A percentile compares a stretch with the other conserved stretches of the same genome.
These are phyloP conservation scores for Euphorbia celastroides DNA, from an alignment of 441 rosid species.

Conservation along the genomic window DNA sequence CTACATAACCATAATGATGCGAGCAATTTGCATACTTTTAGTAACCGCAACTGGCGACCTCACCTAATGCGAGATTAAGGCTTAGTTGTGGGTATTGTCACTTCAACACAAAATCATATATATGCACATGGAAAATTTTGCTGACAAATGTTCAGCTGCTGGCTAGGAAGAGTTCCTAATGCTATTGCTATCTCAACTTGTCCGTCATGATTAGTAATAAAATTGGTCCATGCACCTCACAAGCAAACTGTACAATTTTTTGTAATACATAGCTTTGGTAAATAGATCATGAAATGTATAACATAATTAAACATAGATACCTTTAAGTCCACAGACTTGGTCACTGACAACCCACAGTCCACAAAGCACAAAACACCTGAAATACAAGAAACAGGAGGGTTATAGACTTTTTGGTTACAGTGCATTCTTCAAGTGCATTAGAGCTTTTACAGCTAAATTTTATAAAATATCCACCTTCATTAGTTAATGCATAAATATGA, in stretches of 20 bases:
- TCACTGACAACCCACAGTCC: conserved; percentile 39
- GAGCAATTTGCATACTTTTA: conserved; percentile 1
- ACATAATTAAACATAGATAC: conserved; percentile 25
- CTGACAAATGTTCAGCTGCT: background rate
- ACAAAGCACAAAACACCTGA: conserved; percentile 66
- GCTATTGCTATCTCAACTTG: background rate
- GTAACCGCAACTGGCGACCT: too few relatives aligned
- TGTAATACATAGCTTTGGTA: background rate
- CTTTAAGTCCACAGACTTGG: conserved; percentile 60
- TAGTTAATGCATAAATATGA: conserved; percentile 56
- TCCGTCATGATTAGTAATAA: conserved; percentile 5
- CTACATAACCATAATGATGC: conserved; percentile 12
- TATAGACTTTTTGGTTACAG: conserved; percentile 9
- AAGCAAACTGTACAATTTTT: background rate
- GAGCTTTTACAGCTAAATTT: conserved; percentile 20
- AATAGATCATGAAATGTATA: conserved; percentile 8
- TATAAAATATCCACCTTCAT: conserved; percentile 41
- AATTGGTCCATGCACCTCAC: conserved; percentile 11
- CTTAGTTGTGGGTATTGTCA: too few relatives aligned
- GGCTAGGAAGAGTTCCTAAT: background rate
- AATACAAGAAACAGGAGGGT: conserved; percentile 15
- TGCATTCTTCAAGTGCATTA: conserved; percentile 17
- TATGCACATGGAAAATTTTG: background rate
- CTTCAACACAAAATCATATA: background rate
- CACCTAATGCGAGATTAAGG: too few relatives aligned